Base-by-base conservation (phyloP, 768 basidiomycete species). In the Psilocybe azurescens region DNA sequence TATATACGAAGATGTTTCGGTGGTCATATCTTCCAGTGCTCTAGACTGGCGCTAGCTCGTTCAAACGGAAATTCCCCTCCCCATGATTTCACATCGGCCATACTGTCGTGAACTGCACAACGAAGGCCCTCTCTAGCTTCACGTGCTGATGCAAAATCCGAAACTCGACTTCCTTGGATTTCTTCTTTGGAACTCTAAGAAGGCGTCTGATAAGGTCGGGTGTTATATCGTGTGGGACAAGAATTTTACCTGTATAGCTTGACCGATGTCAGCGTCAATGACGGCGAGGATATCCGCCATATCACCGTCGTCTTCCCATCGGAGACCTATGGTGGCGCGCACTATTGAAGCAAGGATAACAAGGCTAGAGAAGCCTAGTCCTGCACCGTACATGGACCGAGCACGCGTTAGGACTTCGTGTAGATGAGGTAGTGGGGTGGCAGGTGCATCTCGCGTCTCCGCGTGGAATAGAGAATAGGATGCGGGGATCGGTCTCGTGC, bases 31-130 rank as follows among this genome's bases (percentile, higher is more conserved):
- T 88, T 85, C 89, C 89, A 90, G 60, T 78, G 83, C 54, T 88
- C 83, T 61, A 91, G 70, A 64, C 85, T 89, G 28, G 79, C 77
- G 36, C 78, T 74, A 0, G 88, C 89, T 48, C 88, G 81, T 67
- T 93, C 91, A 66, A 92, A 94, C 1, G 90, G 88, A 71, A 89
- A 92, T 68, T 89, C 88, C 6, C 89, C 90, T 29, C 84, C 85
- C 90, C 89, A 92, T 50, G 73, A 72, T 54, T 81, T 78, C 2
- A 86, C 85, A 29, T 89, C 88, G 33, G 67, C 71, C 65, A 77
- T 76, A 67, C 87, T 87, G 56, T 88, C 85, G 64, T 80, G 79
- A 61, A 94, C 73, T 11, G 83, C 82, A 20, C 66, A 62, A 64
- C 82, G 83, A 56, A 94, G 70, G 46, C 84, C 83, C 32, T 78